Conservation (phyloP, 306 rosid genomes). For the Trichosanthes cucumerina region DNA sequence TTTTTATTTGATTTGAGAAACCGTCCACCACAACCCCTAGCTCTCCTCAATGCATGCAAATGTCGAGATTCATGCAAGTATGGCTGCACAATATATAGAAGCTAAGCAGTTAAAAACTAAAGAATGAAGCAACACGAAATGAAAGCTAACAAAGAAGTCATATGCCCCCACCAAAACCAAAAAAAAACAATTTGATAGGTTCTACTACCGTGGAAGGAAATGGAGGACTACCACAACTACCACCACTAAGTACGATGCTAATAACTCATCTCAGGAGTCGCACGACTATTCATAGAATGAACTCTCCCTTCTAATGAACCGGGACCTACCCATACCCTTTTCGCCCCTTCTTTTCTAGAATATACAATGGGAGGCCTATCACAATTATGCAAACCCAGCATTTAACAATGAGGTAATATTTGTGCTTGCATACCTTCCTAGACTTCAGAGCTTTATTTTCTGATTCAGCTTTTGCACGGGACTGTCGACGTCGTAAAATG, state of each 20-base stretch:
- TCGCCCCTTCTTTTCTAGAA: neutral
- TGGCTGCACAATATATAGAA: conserved; percentile 48
- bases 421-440: conserved; percentile 53
- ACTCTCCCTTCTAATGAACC: neutral
- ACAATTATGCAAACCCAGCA: conserved; percentile 6
- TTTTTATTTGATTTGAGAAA: conserved; percentile 74
- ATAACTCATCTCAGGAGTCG: neutral
- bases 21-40: conserved; percentile 90
- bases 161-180: neutral
- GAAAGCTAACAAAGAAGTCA: neutral
- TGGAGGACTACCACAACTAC: neutral
- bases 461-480: conserved; percentile 94
- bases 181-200: neutral
- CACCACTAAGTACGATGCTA: neutral
- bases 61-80: conserved; percentile 92
- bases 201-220: neutral
- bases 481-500: conserved; percentile 79
- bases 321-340: neutral
- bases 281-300: neutral
- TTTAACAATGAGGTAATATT: neutral
- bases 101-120: neutral
- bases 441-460: conserved; percentile 71
- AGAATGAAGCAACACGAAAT: neutral
- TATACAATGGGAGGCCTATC: neutral
- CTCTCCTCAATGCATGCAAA: conserved; percentile 74